Percentiles rank a stretch among this genome's conserved stretches.
Evolutionary conservation across 805 yeast species (phyloP).

Genomic region (Suhomyces sp.): DNA sequence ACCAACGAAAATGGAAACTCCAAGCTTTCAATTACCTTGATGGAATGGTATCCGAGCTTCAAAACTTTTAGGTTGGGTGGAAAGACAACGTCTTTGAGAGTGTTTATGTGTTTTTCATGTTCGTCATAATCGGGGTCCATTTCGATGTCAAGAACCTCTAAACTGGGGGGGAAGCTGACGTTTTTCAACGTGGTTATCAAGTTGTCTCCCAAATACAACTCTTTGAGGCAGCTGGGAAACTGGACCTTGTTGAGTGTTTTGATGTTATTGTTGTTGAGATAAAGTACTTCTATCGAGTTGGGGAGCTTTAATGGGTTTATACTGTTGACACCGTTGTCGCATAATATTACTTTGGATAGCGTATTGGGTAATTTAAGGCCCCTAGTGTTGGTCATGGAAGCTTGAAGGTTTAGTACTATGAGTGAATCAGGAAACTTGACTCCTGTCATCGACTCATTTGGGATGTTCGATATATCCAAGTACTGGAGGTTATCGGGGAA

Average conservation of each 20-base stretch:
- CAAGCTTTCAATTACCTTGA: constrained; percentile 35
- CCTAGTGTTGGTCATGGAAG: constrained; percentile 44
- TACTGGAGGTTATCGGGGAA: constrained; percentile 37
- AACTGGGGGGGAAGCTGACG: constrained; percentile 36
- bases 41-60: constrained; percentile 38
- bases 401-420: constrained; percentile 36
- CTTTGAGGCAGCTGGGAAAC: constrained; percentile 34
- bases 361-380: constrained; percentile 39
- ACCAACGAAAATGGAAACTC: constrained; percentile 37
- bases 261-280: constrained; percentile 39
- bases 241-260: constrained; percentile 43
- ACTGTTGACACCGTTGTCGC: constrained; percentile 42
- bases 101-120: constrained; percentile 40
- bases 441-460: constrained; percentile 47
- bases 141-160: constrained; percentile 40
- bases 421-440: constrained; percentile 44
- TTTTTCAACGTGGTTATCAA: constrained; percentile 44
- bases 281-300: constrained; percentile 35
- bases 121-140: constrained; percentile 42
- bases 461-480: constrained; percentile 41
- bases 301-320: constrained; percentile 45
- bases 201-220: constrained; percentile 41
- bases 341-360: constrained; percentile 30
- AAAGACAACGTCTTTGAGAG: constrained; percentile 40
- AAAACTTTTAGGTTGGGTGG: constrained; percentile 36